phyloP scores from a whole-genome alignment of 768 basidiomycete species.

The Asterophora lycoperdoides region DNA sequence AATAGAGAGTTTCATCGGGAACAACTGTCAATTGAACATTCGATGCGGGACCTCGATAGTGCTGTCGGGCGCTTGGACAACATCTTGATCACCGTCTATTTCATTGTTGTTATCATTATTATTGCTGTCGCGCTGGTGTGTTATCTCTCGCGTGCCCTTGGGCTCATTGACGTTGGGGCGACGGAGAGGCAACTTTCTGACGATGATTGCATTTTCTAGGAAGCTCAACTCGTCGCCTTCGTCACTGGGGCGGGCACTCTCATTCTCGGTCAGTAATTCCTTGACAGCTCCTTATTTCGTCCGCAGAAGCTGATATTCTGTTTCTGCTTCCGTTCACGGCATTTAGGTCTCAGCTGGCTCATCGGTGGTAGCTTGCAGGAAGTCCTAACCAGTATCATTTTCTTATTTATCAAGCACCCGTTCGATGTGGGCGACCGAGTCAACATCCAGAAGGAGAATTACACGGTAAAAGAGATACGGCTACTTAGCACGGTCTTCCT shows the following conservation, averaged over 20 bases:
- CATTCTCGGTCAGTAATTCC: constrained; percentile 37
- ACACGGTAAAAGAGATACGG: constrained; percentile 85
- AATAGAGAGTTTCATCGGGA: constrained; percentile 79
- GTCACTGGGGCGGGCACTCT: constrained; percentile 72
- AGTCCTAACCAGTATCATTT: constrained; percentile 81
- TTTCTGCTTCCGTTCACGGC: not conserved
- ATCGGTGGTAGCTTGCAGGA: constrained; percentile 80
- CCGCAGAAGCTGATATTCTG: not conserved
- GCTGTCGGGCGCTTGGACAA: constrained; percentile 84
- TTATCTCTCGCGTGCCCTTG: constrained; percentile 14
- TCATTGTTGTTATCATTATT: constrained; percentile 69
- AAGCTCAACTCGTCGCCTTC: constrained; percentile 68
- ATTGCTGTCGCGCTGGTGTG: constrained; percentile 75
- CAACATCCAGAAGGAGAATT: constrained; percentile 44
- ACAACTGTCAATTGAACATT: constrained; percentile 76
- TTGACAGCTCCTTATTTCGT: not conserved
- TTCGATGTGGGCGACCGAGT: constrained; percentile 82
- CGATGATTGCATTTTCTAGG: constrained; percentile 34
- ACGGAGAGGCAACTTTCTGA: not conserved
- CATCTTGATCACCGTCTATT: constrained; percentile 79
- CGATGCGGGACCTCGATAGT: constrained; percentile 86
- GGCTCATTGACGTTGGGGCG: constrained; percentile 1
- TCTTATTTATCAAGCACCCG: constrained; percentile 85
- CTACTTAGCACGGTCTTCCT: constrained; percentile 75
- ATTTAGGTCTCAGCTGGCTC: constrained; percentile 75